Conservation (phyloP, 805 yeast genomes). For the Spathaspora arborariae region DNA sequence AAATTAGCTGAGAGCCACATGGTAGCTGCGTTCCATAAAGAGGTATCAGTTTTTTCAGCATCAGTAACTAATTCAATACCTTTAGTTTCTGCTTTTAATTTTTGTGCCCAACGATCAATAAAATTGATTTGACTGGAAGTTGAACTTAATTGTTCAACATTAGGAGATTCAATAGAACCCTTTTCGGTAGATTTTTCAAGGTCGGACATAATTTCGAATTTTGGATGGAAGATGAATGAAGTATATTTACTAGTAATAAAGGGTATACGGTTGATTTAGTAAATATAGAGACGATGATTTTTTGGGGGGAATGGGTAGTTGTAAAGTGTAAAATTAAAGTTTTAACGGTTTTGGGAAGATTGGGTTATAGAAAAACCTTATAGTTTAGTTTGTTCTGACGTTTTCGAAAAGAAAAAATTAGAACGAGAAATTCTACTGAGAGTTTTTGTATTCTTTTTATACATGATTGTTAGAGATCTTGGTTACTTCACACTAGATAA, state of each 20-base stretch:
- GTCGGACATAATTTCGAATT: slow-evolving; percentile 7
- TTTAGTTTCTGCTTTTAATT: slow-evolving; percentile 45
- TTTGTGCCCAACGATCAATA: slow-evolving; percentile 29
- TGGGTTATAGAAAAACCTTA: background rate
- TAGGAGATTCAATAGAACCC: slow-evolving; percentile 6
- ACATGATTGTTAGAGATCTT: background rate
- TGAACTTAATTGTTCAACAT: slow-evolving; percentile 1
- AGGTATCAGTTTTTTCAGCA: slow-evolving; percentile 67
- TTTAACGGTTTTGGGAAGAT: background rate
- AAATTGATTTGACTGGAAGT: slow-evolving; percentile 10
- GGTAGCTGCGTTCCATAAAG: slow-evolving; percentile 66
- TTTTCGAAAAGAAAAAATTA: background rate
- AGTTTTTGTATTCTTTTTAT: background rate
- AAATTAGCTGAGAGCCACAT: slow-evolving; percentile 92
- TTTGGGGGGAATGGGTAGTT: background rate
- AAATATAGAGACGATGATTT: slow-evolving; percentile 10
- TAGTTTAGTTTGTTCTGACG: no score
- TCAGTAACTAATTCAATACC: slow-evolving; percentile 83
- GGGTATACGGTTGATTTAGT: background rate
- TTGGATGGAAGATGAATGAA: slow-evolving; percentile 8
- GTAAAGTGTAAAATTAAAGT: background rate
- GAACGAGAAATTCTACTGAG: background rate
- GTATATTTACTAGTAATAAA: slow-evolving; percentile 6
- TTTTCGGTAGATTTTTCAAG: slow-evolving; percentile 6
- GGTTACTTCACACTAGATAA: background rate